phyloP scores from a whole-genome alignment of 2,329 filamentous ascomycete genomes.

The Fusarium sp. region DNA sequence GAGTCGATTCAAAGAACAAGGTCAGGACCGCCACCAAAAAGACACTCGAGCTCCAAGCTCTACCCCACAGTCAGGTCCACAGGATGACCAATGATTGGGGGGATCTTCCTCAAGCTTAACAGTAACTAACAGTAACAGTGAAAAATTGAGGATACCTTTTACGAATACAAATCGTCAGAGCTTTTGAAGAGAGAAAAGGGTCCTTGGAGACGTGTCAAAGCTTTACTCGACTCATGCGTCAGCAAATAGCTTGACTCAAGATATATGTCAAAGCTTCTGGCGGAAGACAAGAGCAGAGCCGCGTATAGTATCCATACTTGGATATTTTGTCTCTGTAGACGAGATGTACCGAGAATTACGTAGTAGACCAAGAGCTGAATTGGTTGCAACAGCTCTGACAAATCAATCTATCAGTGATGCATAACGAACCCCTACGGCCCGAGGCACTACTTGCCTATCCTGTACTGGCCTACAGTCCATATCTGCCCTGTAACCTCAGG shows the following conservation, averaged over 20 bases:
- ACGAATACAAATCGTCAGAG: conserved; percentile 7
- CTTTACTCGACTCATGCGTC: not conserved
- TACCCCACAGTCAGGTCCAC: conserved; percentile 43
- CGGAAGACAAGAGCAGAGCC: not conserved
- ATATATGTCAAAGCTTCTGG: not conserved
- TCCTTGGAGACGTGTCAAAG: conserved; percentile 4
- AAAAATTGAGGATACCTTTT: not conserved
- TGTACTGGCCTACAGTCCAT: not conserved
- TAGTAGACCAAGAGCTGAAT: not conserved
- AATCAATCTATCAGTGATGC: conserved; percentile 37
- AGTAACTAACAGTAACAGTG: not conserved
- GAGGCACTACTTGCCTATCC: conserved; percentile 20
- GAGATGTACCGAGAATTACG: not conserved
- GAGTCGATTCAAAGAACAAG: conserved; percentile 29
- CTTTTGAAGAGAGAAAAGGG: not conserved
- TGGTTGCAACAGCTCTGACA: conserved; percentile 25
- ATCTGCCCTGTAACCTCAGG: not conserved
- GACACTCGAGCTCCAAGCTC: conserved; percentile 17
- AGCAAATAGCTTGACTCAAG: not conserved
- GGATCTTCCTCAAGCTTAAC: conserved; percentile 28
- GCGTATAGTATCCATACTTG: not conserved
- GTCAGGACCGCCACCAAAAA: conserved; percentile 31
- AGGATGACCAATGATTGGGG: conserved; percentile 39
- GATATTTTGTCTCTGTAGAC: not conserved
- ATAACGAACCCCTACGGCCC: conserved; percentile 39